Evolutionary conservation across 352 stramenopile species (phyloP), one percentile per base, ranked within the genome.

Genomic region (Globisporangium recalcitrans): DNA sequence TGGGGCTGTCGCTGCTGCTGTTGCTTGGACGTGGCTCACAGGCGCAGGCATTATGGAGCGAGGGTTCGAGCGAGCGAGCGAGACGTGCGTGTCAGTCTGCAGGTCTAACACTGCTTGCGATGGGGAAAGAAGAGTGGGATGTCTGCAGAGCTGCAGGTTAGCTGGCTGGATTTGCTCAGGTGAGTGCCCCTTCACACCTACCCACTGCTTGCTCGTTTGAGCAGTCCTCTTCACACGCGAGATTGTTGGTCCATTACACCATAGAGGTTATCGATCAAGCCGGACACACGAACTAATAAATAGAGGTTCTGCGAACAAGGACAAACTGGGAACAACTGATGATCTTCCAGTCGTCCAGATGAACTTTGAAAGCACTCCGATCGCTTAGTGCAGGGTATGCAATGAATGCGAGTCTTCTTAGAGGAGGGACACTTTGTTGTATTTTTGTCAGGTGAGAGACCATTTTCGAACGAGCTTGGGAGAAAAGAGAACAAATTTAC

Each of bases 401-500:
- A n/a, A 44, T 9, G 19, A 42, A 8, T 42, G 8, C 19, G 36
- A 42, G 14, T 6, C 5, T 14, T 9, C 38, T 44, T 14, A 4
- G 14, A 14, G 22, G 16, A 4, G 46, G 9, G 9, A 9, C 32
- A 2, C 13, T 29, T 21, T 16, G n/a, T n/a, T n/a, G n/a, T n/a
- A 52, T 32, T 32, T 44, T 44, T 44, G 38, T 44, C 38, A 5
- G 38, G 14, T 44, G 38, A 44, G 38, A 5, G 38, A 44, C 14
- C 24, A 52, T 52, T 26, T 52, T 19, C 11, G 6, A 52, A 32
- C 46, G 22, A 52, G n/a, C 11, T 32, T 52, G 3, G 46, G 3
- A 52, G n/a, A 52, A 52, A 52, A 52, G 46, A 52, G 46, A 52
- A 52, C 46, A 52, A n/a, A 32, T 52, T 52, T 52, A 52, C 46